phyloP scores from a whole-genome alignment of 768 basidiomycete species.

The Saitozyma podzolica region DNA sequence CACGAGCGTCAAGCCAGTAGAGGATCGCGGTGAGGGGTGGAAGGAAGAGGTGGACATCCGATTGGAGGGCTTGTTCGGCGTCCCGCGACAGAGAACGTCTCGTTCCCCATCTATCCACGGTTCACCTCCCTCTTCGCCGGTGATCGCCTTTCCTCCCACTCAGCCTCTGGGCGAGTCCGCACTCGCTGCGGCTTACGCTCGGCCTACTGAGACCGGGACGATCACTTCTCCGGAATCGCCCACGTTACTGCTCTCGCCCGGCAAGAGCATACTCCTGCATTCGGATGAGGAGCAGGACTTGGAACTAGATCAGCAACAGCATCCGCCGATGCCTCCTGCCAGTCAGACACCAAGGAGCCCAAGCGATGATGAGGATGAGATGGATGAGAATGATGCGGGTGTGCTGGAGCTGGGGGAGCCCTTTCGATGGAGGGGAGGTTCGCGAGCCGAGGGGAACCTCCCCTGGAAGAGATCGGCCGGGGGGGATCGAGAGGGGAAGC shows the following conservation, averaged over 20 bases:
- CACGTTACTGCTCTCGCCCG: neutral
- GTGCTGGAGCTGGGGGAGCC: slow-evolving; percentile 12
- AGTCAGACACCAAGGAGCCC: slow-evolving; percentile 5
- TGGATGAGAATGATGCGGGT: no score
- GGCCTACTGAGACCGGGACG: neutral
- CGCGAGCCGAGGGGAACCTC: slow-evolving; percentile 41
- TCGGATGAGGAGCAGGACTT: neutral
- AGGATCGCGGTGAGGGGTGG: slow-evolving; percentile 31
- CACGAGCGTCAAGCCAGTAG: slow-evolving; percentile 28
- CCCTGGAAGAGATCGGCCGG: slow-evolving; percentile 12
- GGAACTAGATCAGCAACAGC: slow-evolving; percentile 6
- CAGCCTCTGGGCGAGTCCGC: slow-evolving; percentile 39
- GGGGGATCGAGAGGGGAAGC: neutral
- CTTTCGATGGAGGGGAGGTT: slow-evolving; percentile 44
- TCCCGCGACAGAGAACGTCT: neutral
- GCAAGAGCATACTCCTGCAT: neutral
- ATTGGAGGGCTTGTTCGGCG: neutral
- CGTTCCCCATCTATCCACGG: neutral
- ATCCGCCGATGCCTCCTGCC: slow-evolving; percentile 2
- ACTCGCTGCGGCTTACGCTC: slow-evolving; percentile 23
- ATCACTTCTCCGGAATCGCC: slow-evolving; percentile 1
- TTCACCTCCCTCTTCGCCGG: slow-evolving; percentile 11
- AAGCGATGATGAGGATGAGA: neutral
- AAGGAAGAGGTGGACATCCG: slow-evolving; percentile 22
- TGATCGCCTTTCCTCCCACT: slow-evolving; percentile 17